Conservation (phyloP, 345 rosid genomes). For the Alliaria petiolata region DNA sequence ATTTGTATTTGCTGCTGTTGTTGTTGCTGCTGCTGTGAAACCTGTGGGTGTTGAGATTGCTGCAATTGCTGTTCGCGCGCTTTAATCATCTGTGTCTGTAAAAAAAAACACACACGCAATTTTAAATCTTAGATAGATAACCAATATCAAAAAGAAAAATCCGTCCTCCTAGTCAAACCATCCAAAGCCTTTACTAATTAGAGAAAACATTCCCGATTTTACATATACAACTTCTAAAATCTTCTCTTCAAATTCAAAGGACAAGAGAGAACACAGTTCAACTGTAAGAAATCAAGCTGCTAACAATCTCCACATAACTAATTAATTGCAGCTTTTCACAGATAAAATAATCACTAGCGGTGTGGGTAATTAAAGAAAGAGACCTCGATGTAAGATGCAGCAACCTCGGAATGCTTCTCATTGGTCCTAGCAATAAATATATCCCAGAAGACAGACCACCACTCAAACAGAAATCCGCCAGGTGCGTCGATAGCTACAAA, state of each 20-base stretch:
- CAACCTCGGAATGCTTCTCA: slow-evolving; percentile 98
- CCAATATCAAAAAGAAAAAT: neutral
- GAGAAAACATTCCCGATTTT: neutral
- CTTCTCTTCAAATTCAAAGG: neutral
- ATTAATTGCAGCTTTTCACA: neutral
- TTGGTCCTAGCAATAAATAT: slow-evolving; percentile 98
- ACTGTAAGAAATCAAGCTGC: neutral
- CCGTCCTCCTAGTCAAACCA: neutral
- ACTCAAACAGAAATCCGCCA: slow-evolving; percentile 97
- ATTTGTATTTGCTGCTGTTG: slow-evolving; percentile 44
- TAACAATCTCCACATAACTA: neutral
- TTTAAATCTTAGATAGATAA: neutral
- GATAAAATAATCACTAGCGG: neutral
- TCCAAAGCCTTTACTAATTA: neutral
- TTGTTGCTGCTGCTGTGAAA: slow-evolving; percentile 61
- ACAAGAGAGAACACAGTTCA: neutral
- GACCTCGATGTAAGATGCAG: slow-evolving; percentile 97
- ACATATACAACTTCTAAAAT: neutral
- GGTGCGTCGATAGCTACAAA: slow-evolving; percentile 94
- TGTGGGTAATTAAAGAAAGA: slow-evolving; percentile 2
- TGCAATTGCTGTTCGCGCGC: slow-evolving; percentile 62
- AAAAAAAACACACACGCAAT: neutral
- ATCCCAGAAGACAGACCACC: slow-evolving; percentile 99
- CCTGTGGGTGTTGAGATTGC: slow-evolving; percentile 49
- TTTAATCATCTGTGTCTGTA: slow-evolving; percentile 68